Percentiles rank a stretch among this genome's conserved stretches.
Conservation (phyloP, 139 green algal genomes). For the Coccomyxa sp. region DNA sequence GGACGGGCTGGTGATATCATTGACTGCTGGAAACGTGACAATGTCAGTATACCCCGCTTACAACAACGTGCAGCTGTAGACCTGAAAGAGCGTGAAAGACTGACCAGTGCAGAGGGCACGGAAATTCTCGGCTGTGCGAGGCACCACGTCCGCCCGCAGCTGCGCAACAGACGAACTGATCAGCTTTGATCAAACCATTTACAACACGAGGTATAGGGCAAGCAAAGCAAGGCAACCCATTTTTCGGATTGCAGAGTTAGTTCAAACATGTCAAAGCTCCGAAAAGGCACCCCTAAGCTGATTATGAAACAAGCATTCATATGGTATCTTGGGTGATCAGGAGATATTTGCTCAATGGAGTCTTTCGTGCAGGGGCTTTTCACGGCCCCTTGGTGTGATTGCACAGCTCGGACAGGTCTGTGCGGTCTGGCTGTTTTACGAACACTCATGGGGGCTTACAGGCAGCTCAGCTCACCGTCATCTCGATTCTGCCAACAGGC, state of each 20-base stretch:
- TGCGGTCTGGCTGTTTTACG: not conserved
- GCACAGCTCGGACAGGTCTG: not conserved
- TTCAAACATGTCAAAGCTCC: not conserved
- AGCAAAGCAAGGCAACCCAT: not conserved
- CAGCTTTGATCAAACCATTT: too few species aligned
- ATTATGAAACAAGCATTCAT: not conserved
- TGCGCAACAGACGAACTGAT: conserved; percentile 1
- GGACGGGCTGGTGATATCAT: not conserved
- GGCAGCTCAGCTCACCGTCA: conserved; percentile 39
- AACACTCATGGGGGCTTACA: not conserved
- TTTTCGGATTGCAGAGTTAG: not conserved
- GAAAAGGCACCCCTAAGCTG: not conserved
- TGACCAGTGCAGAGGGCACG: conserved; percentile 78
- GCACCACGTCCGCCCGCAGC: conserved; percentile 62
- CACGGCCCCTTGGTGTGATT: not conserved
- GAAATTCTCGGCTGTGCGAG: conserved; percentile 93
- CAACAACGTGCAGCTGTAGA: conserved; percentile 43
- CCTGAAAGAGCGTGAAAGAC: conserved; percentile 1
- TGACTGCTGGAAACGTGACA: not conserved
- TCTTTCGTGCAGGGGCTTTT: too few species aligned
- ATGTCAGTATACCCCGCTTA: too few species aligned
- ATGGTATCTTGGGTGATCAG: not conserved
- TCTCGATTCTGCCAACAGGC: conserved; percentile 63
- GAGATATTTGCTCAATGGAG: not conserved
- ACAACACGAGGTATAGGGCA: not conserved